A percentile compares a stretch with the other conserved stretches of the same genome.
phyloP scores from a whole-genome alignment of 2,329 filamentous ascomycete genomes.

The Pyrenochaeta sp. region DNA sequence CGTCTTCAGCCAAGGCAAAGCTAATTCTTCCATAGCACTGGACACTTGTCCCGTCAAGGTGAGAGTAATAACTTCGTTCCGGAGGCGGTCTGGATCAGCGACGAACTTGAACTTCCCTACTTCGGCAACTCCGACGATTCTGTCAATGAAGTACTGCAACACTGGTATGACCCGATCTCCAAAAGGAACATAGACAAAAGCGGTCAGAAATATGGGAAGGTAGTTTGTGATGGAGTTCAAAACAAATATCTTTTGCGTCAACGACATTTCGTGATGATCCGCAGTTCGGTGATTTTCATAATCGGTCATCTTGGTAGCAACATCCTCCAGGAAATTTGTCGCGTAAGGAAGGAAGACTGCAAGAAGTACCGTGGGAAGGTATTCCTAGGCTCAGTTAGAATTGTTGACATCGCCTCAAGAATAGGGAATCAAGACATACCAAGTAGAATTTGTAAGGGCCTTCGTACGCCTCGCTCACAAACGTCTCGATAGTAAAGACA shows the following conservation, averaged over 20 bases:
- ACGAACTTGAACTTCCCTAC: constrained; percentile 24
- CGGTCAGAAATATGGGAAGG: constrained; percentile 44
- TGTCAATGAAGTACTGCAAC: constrained; percentile 29
- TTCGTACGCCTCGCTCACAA: constrained; percentile 43
- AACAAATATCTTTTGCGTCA: constrained; percentile 45
- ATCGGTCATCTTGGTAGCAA: constrained; percentile 39
- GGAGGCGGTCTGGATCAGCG: constrained; percentile 37
- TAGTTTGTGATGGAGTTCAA: constrained; percentile 47
- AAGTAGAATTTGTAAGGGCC: constrained; percentile 41
- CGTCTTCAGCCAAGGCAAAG: constrained; percentile 39
- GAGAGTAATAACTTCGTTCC: constrained; percentile 44
- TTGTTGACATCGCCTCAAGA: constrained; percentile 7
- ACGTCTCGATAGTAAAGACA: constrained; percentile 42
- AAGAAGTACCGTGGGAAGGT: constrained; percentile 41
- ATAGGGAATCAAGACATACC: constrained; percentile 13
- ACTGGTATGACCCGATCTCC: constrained; percentile 32
- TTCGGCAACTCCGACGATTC: constrained; percentile 13
- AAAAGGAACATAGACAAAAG: constrained; percentile 43
- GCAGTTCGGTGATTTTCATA: constrained; percentile 45
- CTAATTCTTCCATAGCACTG: constrained; percentile 37
- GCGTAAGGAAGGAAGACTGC: constrained; percentile 40
- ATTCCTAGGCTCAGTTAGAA: constrained; percentile 40
- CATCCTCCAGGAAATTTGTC: constrained; percentile 32
- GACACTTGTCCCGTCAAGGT: constrained; percentile 44
- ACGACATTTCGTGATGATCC: constrained; percentile 42